Evolutionary conservation across 441 rosid genomes (phyloP).

Genomic region (Adansonia rubrostipa): DNA sequence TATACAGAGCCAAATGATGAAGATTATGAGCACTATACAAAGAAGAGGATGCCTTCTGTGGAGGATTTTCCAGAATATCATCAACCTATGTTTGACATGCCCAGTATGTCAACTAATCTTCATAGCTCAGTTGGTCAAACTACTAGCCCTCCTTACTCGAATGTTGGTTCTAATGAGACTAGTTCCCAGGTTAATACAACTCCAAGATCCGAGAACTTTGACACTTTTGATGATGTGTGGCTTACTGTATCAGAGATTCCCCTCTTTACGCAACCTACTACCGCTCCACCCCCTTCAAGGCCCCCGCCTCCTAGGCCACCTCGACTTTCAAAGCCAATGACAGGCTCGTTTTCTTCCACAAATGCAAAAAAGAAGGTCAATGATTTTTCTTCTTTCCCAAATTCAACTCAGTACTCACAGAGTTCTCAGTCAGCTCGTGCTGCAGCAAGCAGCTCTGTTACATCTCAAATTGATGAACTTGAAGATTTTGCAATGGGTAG

Average conservation of each 20-base stretch:
- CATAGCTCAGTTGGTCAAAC: constrained; percentile 43
- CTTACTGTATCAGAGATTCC: constrained; percentile 93
- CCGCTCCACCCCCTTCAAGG: constrained; percentile 88
- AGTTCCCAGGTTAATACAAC: constrained; percentile 44
- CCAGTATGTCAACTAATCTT: constrained; percentile 45
- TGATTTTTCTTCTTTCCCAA: constrained; percentile 52
- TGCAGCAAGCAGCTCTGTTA: constrained; percentile 42
- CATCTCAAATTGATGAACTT: constrained; percentile 68
- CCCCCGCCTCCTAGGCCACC: constrained; percentile 95
- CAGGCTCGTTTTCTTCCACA: constrained; percentile 43
- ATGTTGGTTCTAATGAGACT: constrained; percentile 43
- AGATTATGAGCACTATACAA: constrained; percentile 41
- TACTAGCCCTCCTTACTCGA: constrained; percentile 47
- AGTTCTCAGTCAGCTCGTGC: constrained; percentile 45
- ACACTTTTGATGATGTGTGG: constrained; percentile 75
- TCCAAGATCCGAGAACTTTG: constrained; percentile 50
- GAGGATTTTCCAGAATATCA: constrained; percentile 48
- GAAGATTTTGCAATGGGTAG: constrained; percentile 66
- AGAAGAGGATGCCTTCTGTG: constrained; percentile 43
- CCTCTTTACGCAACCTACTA: constrained; percentile 78
- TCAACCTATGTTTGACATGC: constrained; percentile 52
- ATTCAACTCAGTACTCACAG: constrained; percentile 50
- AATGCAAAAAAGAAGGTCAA: constrained; percentile 53
- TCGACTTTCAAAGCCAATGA: constrained; percentile 47
- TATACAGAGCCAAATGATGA: constrained; percentile 53